These are phyloP conservation scores for Rhytidiadelphus loreus DNA, from an alignment of 225 moss, liverwort and hornwort genomes.

Conservation along the genomic window DNA sequence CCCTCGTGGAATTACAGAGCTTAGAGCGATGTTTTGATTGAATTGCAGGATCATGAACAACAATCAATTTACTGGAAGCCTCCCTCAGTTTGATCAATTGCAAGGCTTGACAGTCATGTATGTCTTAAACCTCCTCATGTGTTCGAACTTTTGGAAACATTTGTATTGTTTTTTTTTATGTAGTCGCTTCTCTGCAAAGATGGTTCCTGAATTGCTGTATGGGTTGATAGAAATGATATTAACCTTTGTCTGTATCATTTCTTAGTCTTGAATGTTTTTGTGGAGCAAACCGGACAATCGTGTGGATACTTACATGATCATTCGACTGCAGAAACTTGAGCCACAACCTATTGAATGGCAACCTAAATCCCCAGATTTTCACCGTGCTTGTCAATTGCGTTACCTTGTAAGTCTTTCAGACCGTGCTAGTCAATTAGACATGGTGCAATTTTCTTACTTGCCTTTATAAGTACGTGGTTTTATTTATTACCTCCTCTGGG, in stretches of 20 bases:
- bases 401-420: constrained; percentile 23
- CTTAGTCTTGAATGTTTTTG: neutral
- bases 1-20: neutral
- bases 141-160: neutral
- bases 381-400: constrained; percentile 12
- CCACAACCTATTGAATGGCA: constrained; percentile 24
- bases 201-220: neutral
- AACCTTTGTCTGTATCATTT: neutral
- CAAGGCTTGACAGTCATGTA: constrained; percentile 14
- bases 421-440: neutral
- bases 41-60: constrained; percentile 24
- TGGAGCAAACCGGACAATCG: neutral
- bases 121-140: neutral
- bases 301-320: neutral
- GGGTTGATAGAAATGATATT: neutral
- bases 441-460: neutral
- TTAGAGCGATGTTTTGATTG: neutral
- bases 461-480: neutral
- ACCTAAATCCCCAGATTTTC: constrained; percentile 32
- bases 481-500: neutral
- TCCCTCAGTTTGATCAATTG: constrained; percentile 25
- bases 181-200: neutral
- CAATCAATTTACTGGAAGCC: constrained; percentile 31
- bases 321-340: constrained; percentile 27
- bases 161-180: too few relatives aligned